Conservation (phyloP, 306 rosid genomes). For the Myrica gale region DNA sequence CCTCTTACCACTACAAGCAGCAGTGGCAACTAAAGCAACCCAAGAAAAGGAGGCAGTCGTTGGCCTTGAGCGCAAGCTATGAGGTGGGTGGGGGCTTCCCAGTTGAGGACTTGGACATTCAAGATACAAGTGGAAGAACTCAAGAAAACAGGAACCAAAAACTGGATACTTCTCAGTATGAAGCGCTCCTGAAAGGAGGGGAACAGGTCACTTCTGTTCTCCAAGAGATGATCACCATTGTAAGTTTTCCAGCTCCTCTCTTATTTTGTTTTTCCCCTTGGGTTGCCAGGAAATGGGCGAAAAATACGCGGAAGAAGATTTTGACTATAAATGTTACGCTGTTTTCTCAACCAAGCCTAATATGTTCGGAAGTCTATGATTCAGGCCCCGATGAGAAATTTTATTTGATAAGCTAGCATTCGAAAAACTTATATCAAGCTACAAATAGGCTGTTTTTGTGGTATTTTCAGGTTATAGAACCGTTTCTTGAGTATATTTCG, state of each 20-base stretch:
- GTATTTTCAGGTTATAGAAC: neutral
- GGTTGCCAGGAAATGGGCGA: neutral
- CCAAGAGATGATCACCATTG: constrained; percentile 70
- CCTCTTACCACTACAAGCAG: neutral
- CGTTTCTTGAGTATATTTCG: neutral
- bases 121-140: constrained; percentile 18
- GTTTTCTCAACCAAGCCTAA: neutral
- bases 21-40: constrained; percentile 28
- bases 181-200: constrained; percentile 79
- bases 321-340: neutral
- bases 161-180: constrained; percentile 43
- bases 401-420: neutral
- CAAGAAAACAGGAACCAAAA: constrained; percentile 25
- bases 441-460: neutral
- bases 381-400: neutral
- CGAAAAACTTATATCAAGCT: neutral
- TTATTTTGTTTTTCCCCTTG: neutral
- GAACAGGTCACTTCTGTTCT: constrained; percentile 93
- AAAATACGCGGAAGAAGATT: neutral
- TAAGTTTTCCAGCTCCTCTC: constrained; percentile 25
- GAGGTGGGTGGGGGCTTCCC: constrained; percentile 84
- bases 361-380: neutral
- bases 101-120: constrained; percentile 34
- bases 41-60: constrained; percentile 5
- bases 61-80: constrained; percentile 35